A percentile compares a stretch with the other conserved stretches of the same genome.
These are phyloP conservation scores for Sarocladium strictum DNA, from an alignment of 2,329 filamentous ascomycete genomes.

Conservation along the genomic window DNA sequence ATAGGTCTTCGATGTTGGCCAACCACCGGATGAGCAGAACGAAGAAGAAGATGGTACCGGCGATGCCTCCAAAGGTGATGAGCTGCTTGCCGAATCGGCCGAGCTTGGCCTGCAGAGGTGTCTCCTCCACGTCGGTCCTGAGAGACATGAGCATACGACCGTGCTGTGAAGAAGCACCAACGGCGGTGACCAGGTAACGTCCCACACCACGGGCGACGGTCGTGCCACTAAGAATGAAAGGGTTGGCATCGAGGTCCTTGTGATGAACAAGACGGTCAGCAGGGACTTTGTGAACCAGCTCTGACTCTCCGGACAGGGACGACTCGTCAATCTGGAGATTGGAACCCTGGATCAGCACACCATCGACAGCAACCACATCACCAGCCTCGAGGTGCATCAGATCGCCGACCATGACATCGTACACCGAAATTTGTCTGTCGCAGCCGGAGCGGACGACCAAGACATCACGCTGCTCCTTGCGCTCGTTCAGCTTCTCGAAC, in stretches of 20 bases:
- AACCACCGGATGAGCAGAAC: constrained; percentile 25
- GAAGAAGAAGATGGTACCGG: constrained; percentile 23
- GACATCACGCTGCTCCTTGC: constrained; percentile 69
- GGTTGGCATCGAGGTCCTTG: constrained; percentile 54
- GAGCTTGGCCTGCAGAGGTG: constrained; percentile 66
- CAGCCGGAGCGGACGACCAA: constrained; percentile 70
- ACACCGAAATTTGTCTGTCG: constrained; percentile 62
- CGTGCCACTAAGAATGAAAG: constrained; percentile 69
- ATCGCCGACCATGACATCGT: constrained; percentile 62
- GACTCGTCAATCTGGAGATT: constrained; percentile 60
- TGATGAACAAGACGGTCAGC: constrained; percentile 44
- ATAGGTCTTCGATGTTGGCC: constrained; percentile 15
- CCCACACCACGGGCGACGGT: constrained; percentile 69
- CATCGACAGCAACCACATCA: constrained; percentile 65
- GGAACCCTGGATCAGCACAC: constrained; percentile 62
- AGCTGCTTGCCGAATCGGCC: constrained; percentile 70
- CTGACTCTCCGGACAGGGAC: constrained; percentile 56
- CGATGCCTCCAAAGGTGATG: constrained; percentile 23
- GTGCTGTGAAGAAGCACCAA: constrained; percentile 63
- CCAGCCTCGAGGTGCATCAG: constrained; percentile 14
- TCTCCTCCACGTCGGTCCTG: constrained; percentile 66
- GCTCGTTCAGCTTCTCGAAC: constrained; percentile 74
- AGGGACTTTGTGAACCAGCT: constrained; percentile 55
- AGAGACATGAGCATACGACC: constrained; percentile 70
- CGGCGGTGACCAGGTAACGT: constrained; percentile 64